Percentiles rank a stretch among this genome's conserved stretches.
Conservation (phyloP, 345 rosid genomes). For the Eucalyptus pauciflora region DNA sequence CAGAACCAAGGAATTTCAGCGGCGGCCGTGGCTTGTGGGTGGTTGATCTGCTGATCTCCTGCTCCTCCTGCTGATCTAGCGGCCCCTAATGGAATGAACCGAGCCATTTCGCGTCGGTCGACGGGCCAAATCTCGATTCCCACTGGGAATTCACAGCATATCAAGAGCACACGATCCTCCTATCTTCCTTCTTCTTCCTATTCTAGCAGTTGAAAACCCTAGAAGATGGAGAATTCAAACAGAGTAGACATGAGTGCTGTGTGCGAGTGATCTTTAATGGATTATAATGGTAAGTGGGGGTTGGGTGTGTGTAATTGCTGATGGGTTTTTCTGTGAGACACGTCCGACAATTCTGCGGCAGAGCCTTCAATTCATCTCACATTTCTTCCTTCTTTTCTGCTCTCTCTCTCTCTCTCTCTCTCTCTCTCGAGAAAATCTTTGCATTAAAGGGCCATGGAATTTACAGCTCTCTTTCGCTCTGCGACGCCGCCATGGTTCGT, state of each 20-base stretch:
- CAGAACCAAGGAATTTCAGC: background rate
- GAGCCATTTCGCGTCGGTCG: conserved; percentile 12
- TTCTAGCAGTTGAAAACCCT: background rate
- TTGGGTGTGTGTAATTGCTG: background rate
- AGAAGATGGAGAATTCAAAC: background rate
- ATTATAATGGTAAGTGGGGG: background rate
- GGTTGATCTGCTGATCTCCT: background rate
- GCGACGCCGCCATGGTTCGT: background rate
- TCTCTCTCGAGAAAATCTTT: background rate
- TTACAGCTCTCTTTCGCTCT: background rate
- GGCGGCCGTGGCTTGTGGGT: background rate
- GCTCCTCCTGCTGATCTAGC: background rate
- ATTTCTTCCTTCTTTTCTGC: background rate
- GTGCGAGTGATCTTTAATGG: background rate
- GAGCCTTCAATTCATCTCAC: background rate
- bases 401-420: background rate
- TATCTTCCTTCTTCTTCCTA: background rate
- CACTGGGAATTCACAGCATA: background rate
- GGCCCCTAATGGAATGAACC: conserved; percentile 24
- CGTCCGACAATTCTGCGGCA: background rate
- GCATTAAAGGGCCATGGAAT: background rate
- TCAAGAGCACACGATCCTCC: background rate
- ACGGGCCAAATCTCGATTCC: background rate
- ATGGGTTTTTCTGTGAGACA: background rate
- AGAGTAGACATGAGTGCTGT: background rate